Evolutionary conservation across 2,329 filamentous ascomycete genomes (phyloP), one percentile per base, ranked within the genome.

Genomic region (Fusarium pseudonygamai): DNA sequence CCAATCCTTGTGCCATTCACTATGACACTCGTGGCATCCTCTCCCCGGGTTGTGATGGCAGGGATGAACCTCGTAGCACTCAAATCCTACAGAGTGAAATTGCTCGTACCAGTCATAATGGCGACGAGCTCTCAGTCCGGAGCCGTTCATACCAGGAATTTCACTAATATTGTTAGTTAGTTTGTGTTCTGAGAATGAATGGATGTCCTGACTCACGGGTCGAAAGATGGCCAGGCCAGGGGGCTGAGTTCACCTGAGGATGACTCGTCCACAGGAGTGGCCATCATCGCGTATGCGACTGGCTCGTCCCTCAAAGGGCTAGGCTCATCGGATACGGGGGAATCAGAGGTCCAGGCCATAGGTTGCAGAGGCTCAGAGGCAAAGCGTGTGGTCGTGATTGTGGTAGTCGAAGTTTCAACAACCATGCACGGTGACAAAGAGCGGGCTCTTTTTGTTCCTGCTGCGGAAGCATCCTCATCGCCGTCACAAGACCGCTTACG

Each of bases 81-180:
- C 67, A n/a, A 42, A 15, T 4, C 75, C 72, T 13, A 72, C 26
- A 14, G 12, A 14, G 45, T 78, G 75, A 24, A 46, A 68, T 56
- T 77, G 74, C 42, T 77, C 75, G 16, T 74, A 77, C 75, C 75
- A 77, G 39, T 71, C 72, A 60, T 73, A 65, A 34, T 73, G 56
- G 4, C 53, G 49, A 14, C 75, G 64, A 10, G 64, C 39, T 39
- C 67, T 63, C 32, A 49, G 24, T 8, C 60, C 50, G 14, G 75
- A 74, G 32, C 71, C 58, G 34, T 71, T 67, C 9, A 75, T 32
- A 30, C 57, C 66, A 8, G 75, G 66, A 20, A 77, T 74, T 36
- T 78, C 75, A 45, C 67, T 70, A 24, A 36, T 40, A 39, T 39
- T 47, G 37, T 77, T 43, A 70, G 67, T 52, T 16, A 74, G 67